Base-by-base conservation (phyloP, 805 yeast species). In the Cephaloascus fragrans region DNA sequence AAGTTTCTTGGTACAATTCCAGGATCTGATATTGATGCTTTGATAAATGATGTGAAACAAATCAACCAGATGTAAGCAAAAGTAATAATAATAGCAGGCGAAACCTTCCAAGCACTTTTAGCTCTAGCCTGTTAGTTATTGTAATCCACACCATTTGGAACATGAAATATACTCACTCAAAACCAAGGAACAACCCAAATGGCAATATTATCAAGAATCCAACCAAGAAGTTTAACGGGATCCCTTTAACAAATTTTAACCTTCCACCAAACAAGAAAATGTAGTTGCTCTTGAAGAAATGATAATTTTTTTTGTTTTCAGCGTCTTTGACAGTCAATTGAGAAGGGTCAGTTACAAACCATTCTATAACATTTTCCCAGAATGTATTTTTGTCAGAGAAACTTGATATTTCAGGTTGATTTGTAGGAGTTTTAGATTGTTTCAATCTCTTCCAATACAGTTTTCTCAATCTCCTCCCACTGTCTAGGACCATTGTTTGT, bases 1-100 rank as follows among this genome's bases (percentile, higher is more conserved):
- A 80, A 54, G 55, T 82, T 81, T 42, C 78, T 59, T 1, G 94
- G 89, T 9, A 82, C 49, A 3, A 70, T 55, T 0, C 95, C 95
- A 0, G 94, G 85, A 47, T 85, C 95, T 9, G 71, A 55, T 2
- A 74, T 61, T 0, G 83, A 67, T 0, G 82, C 79, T 40, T 58
- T 67, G 5, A 79, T 40, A 43, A 77, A 75, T 38, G 76, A 69
- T 3, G 54, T 36, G 1, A 75, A n/a, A 2, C 75, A 52, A 32
- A 75, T 49, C 3, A 64, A 36, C 83, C 83, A 80, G 31, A 73
- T 50, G 48, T 84, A 84, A 16, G 71, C 56, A 46, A 80, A 78
- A 3, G 78, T 37, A 1, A 83, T 61, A 3, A 77, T 80, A 4
- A 66, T 48, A 3, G 75, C 75, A 0, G 84, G 83, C 23, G 74